Conservation (phyloP, 2,329 filamentous ascomycete species). For the Nemania sp. region DNA sequence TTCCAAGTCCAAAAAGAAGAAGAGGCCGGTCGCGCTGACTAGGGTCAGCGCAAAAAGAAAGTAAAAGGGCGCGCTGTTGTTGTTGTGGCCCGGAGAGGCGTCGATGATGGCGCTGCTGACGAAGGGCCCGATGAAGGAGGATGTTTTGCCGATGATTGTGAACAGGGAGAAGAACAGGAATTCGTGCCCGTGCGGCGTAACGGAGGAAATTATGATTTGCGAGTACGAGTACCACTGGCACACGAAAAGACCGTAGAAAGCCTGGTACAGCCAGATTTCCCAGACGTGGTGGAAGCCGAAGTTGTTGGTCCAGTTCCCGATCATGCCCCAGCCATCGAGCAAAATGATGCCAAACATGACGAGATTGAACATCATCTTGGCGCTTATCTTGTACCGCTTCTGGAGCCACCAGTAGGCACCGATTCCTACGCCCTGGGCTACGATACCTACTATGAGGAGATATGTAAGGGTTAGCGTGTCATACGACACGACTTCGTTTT, state of each 20-base stretch:
- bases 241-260: conserved; percentile 73
- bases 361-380: conserved; percentile 76
- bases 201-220: conserved; percentile 78
- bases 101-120: conserved; percentile 78
- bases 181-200: conserved; percentile 75
- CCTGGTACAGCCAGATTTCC: conserved; percentile 61
- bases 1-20: conserved; percentile 69
- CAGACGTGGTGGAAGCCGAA: conserved; percentile 61
- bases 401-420: conserved; percentile 72
- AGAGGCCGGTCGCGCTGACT: conserved; percentile 65
- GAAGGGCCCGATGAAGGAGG: conserved; percentile 74
- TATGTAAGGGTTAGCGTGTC: conserved; percentile 74
- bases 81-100: conserved; percentile 63
- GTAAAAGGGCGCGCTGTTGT: conserved; percentile 73
- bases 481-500: conserved; percentile 74
- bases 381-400: conserved; percentile 67
- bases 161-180: conserved; percentile 78
- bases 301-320: conserved; percentile 59
- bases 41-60: conserved; percentile 71
- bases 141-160: conserved; percentile 76
- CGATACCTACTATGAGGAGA: conserved; percentile 74
- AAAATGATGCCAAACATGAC: conserved; percentile 72
- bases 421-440: conserved; percentile 72
- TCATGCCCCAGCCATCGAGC: conserved; percentile 64
- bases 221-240: conserved; percentile 79